Evolutionary conservation across 305 asterid species (phyloP).

Genomic region (Fraxinus xanthoxyloides): DNA sequence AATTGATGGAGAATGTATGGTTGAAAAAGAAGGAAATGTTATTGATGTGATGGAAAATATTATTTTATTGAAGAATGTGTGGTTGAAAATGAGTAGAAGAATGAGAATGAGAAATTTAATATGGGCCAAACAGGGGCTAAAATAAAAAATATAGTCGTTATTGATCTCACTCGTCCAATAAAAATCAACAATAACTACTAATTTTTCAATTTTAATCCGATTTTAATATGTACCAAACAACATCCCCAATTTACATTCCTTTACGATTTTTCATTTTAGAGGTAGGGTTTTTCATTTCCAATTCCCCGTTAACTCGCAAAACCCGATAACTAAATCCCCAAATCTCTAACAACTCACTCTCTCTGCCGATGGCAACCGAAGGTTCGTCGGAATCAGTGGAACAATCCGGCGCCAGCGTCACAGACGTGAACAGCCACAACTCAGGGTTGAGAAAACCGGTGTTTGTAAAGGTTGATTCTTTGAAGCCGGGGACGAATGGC

Average conservation of each 20-base stretch:
- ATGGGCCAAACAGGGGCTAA: too few species aligned
- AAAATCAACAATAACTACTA: too few species aligned
- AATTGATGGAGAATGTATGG: too few species aligned
- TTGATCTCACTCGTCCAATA: too few species aligned
- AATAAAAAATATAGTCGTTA: too few species aligned
- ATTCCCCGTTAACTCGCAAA: not conserved
- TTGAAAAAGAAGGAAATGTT: too few species aligned
- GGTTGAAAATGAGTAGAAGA: too few species aligned
- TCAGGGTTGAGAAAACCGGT: constrained; percentile 52
- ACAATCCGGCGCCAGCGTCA: not conserved
- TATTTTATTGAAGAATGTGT: too few species aligned
- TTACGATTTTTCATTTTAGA: not conserved
- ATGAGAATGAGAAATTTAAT: too few species aligned
- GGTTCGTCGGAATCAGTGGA: constrained; percentile 22
- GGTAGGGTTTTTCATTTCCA: constrained; percentile 13
- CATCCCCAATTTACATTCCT: not conserved
- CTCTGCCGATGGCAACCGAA: constrained; percentile 47
- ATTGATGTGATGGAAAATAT: too few species aligned
- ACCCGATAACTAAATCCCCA: constrained; percentile 6
- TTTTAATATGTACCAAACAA: too few species aligned
- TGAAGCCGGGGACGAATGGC: constrained; percentile 43
- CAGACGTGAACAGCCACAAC: constrained; percentile 20
- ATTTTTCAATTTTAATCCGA: too few species aligned
- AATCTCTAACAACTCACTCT: constrained; percentile 2
- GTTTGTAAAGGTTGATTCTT: constrained; percentile 37